phyloP scores from a whole-genome alignment of 192 early-diverging fungal species.

The Anaeromyces robustus region DNA sequence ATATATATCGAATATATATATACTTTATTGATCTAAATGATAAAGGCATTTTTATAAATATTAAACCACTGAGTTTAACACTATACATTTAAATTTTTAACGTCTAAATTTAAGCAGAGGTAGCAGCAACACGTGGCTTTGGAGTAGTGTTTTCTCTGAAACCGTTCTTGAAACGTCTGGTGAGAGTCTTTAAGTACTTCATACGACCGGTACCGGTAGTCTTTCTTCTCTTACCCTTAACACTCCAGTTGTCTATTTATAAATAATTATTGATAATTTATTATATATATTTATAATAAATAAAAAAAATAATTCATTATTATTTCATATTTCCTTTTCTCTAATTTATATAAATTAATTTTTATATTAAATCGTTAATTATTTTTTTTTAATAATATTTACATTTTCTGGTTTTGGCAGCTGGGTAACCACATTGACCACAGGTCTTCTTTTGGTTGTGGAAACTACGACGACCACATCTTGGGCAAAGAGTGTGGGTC shows the following conservation, averaged over 20 bases:
- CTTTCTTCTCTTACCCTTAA: slow-evolving; percentile 95
- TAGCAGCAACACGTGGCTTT: not conserved
- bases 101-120: not conserved
- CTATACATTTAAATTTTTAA: not conserved
- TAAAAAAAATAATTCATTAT: not conserved
- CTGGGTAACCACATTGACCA: slow-evolving; percentile 95
- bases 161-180: slow-evolving; percentile 94
- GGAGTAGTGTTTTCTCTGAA: slow-evolving; percentile 51
- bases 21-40: not conserved
- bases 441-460: slow-evolving; percentile 99
- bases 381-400: slow-evolving; percentile 13
- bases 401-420: slow-evolving; percentile 94
- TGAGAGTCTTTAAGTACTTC: slow-evolving; percentile 84
- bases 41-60: not conserved
- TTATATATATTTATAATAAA: not conserved
- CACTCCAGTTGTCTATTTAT: slow-evolving; percentile 78
- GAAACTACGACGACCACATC: slow-evolving; percentile 93
- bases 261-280: not conserved
- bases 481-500: slow-evolving; percentile 95
- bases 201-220: slow-evolving; percentile 98
- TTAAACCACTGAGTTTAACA: not conserved
- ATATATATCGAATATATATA: not conserved
- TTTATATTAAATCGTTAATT: too few species aligned
- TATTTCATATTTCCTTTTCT: too few species aligned
- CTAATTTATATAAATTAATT: too few species aligned